A percentile compares a stretch with the other conserved stretches of the same genome.
These are phyloP conservation scores for Botrytis medusae DNA, from an alignment of 2,329 filamentous ascomycete species.

Conservation along the genomic window DNA sequence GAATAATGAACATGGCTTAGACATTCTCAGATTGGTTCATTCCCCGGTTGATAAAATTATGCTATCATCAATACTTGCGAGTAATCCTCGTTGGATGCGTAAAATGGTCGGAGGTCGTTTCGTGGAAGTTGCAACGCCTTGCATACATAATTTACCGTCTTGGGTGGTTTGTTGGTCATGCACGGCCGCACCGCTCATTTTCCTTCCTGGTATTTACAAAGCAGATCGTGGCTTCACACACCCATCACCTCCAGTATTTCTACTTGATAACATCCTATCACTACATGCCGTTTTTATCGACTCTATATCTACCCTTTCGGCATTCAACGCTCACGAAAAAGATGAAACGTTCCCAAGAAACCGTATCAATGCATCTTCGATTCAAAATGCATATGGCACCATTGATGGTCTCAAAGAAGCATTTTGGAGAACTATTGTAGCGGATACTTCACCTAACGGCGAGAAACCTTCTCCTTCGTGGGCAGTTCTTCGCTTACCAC, in stretches of 20 bases:
- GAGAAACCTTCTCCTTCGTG: slow-evolving; percentile 13
- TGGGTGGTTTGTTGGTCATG: slow-evolving; percentile 22
- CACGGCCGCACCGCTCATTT: neutral
- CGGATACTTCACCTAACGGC: slow-evolving; percentile 4
- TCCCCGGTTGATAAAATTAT: slow-evolving; percentile 5
- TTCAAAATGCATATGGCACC: slow-evolving; percentile 7
- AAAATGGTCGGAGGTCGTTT: neutral
- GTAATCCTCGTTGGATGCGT: slow-evolving; percentile 6
- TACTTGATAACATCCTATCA: neutral
- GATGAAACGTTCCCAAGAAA: neutral
- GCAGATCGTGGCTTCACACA: slow-evolving; percentile 9
- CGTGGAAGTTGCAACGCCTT: neutral
- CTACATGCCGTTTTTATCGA: slow-evolving; percentile 8
- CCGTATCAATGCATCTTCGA: neutral
- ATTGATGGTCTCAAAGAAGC: slow-evolving; percentile 10
- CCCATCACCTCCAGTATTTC: neutral
- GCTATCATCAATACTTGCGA: neutral
- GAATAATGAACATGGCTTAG: slow-evolving; percentile 16
- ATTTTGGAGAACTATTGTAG: slow-evolving; percentile 18
- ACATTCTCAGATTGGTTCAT: slow-evolving; percentile 15
- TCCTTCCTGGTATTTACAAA: slow-evolving; percentile 3
- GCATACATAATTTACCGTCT: slow-evolving; percentile 4
- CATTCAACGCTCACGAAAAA: slow-evolving; percentile 11
- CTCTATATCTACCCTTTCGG: slow-evolving; percentile 5
- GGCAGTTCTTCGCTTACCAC: slow-evolving; percentile 12